Evolutionary conservation across 1,139 yeast genomes (phyloP).

Genomic region (Groenewaldozyma auringiensis): DNA sequence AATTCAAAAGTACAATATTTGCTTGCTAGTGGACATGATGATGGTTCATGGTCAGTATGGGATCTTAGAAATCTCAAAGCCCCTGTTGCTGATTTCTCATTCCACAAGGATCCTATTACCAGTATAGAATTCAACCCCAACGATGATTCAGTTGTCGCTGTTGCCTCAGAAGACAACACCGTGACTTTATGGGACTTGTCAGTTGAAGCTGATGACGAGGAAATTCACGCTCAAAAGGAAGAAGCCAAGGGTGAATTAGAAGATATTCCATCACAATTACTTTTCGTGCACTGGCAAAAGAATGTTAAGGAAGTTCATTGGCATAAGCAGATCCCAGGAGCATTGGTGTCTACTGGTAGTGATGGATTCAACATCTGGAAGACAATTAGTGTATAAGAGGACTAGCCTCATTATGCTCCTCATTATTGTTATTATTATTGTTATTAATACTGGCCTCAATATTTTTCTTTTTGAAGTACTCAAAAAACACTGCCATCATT

Average conservation of each 20-base stretch:
- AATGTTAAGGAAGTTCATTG: conserved; percentile 97
- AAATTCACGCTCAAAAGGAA: conserved; percentile 21
- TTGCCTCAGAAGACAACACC: conserved; percentile 92
- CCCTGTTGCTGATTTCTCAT: conserved; percentile 71
- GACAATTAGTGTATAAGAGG: conserved; percentile 72
- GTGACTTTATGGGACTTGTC: conserved; percentile 73
- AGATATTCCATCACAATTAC: conserved; percentile 90
- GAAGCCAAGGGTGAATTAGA: conserved; percentile 55
- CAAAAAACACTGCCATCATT: conserved; percentile 45
- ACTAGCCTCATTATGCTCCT: background rate
- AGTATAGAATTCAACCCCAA: conserved; percentile 90
- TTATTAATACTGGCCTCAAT: background rate
- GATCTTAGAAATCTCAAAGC: conserved; percentile 77
- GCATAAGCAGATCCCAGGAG: conserved; percentile 96
- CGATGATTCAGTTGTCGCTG: conserved; percentile 93
- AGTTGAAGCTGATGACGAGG: conserved; percentile 27
- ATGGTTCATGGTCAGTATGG: conserved; percentile 98
- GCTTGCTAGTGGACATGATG: conserved; percentile 94
- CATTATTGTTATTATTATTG: background rate
- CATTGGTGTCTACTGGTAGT: conserved; percentile 88
- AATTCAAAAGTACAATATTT: conserved; percentile 77
- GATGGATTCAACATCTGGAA: conserved; percentile 96
- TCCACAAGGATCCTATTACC: conserved; percentile 91
- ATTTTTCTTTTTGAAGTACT: conserved; percentile 9
- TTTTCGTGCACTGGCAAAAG: conserved; percentile 97